Evolutionary conservation across 1,284 basidiomycete genomes (phyloP).

Genomic region (Neotropicomus parvogracilis): DNA sequence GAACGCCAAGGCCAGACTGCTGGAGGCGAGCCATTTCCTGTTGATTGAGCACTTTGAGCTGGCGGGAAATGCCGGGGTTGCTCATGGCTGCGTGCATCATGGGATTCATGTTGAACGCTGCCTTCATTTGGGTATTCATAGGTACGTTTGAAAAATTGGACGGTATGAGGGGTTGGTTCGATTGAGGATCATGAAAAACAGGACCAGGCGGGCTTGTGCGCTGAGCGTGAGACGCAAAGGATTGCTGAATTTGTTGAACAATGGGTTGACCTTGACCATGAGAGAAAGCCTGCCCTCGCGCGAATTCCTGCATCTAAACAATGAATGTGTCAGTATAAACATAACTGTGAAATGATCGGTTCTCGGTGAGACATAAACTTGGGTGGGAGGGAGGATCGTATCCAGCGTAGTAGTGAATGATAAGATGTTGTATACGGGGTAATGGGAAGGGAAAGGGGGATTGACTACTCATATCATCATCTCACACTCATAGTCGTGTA

Average conservation of each 20-base stretch:
- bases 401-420: constrained; percentile 9
- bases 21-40: constrained; percentile 40
- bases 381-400: neutral
- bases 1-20: constrained; percentile 27
- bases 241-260: constrained; percentile 39
- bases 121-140: constrained; percentile 34
- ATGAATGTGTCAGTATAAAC: constrained; percentile 21
- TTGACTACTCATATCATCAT: constrained; percentile 18
- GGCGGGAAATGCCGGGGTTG: constrained; percentile 36
- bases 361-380: constrained; percentile 7
- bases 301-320: constrained; percentile 47
- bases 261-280: constrained; percentile 36
- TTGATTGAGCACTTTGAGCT: constrained; percentile 48
- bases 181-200: constrained; percentile 43
- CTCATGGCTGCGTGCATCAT: constrained; percentile 40
- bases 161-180: constrained; percentile 40
- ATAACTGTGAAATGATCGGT: constrained; percentile 14
- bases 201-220: constrained; percentile 30
- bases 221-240: constrained; percentile 37
- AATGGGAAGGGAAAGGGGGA: constrained; percentile 14
- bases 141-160: constrained; percentile 38
- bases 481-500: constrained; percentile 15
- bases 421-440: constrained; percentile 14
- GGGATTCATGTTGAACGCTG: constrained; percentile 31
- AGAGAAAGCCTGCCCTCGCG: constrained; percentile 41